Evolutionary conservation across 768 basidiomycete genomes (phyloP).

Genomic region (Trametes maxima): DNA sequence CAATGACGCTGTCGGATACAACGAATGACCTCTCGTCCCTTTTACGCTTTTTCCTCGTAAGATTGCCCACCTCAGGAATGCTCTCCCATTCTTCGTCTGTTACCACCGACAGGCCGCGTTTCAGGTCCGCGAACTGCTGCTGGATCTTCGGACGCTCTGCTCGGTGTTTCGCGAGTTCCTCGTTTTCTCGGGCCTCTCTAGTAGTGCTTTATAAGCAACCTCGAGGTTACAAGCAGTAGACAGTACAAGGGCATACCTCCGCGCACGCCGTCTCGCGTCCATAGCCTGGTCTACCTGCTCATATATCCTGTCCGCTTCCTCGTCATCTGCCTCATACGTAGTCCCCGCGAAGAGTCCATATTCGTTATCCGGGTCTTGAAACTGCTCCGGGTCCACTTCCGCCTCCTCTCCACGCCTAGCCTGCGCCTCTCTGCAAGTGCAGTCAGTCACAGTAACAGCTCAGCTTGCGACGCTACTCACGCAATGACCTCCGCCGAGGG

Average conservation of each 20-base stretch:
- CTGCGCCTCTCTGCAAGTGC: conserved; percentile 73
- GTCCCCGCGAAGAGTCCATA: conserved; percentile 94
- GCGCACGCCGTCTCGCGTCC: conserved; percentile 79
- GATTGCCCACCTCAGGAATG: conserved; percentile 94
- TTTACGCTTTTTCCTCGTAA: conserved; percentile 88
- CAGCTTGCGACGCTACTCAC: conserved; percentile 36
- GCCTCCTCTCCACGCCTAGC: conserved; percentile 84
- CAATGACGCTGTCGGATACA: conserved; percentile 91
- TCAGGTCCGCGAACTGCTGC: conserved; percentile 93
- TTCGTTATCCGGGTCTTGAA: conserved; percentile 98
- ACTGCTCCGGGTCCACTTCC: conserved; percentile 87
- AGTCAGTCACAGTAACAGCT: conserved; percentile 6
- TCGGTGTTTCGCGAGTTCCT: conserved; percentile 73
- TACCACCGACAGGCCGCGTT: conserved; percentile 83
- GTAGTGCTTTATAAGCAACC: conserved; percentile 25
- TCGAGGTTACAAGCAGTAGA: conserved; percentile 22
- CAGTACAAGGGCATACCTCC: conserved; percentile 56
- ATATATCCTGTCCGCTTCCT: conserved; percentile 96
- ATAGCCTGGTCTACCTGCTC: conserved; percentile 89
- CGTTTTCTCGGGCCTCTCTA: conserved; percentile 78
- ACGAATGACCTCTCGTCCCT: conserved; percentile 85
- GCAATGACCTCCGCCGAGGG: conserved; percentile 91
- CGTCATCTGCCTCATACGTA: conserved; percentile 95
- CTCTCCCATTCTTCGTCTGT: conserved; percentile 93
- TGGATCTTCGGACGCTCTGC: conserved; percentile 93